These are phyloP conservation scores for Tuber aestivum DNA, from an alignment of 495 filamentous ascomycete genomes.

Conservation along the genomic window DNA sequence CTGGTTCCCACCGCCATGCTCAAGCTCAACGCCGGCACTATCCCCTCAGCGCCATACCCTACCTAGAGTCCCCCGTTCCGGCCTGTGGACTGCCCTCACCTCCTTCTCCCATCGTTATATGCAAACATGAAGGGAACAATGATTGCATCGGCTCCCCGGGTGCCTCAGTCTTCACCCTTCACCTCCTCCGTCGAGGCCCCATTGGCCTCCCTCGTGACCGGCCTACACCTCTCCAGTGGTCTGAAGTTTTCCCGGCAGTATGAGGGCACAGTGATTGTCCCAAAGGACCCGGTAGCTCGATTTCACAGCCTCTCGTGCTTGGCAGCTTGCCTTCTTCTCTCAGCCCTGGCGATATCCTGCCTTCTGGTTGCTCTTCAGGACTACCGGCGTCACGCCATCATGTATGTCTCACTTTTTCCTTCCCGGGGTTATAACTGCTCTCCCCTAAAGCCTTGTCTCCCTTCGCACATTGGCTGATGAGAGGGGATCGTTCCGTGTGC, in stretches of 20 bases:
- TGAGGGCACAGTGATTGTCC: constrained; percentile 27
- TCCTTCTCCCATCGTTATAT: not conserved
- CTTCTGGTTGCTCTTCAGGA: constrained; percentile 34
- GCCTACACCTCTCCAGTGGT: constrained; percentile 22
- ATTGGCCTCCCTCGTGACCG: constrained; percentile 36
- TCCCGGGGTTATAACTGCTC: not conserved
- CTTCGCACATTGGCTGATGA: constrained; percentile 10
- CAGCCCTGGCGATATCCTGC: constrained; percentile 25
- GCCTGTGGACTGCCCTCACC: not conserved
- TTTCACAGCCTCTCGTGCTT: constrained; percentile 29
- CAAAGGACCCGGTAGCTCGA: constrained; percentile 27
- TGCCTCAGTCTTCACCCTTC: constrained; percentile 36
- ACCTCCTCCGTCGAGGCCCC: constrained; percentile 38
- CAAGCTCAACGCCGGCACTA: not conserved
- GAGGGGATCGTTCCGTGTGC: constrained; percentile 6
- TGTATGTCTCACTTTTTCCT: constrained; percentile 31
- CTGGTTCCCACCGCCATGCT: not conserved
- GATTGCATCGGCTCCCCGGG: constrained; percentile 28
- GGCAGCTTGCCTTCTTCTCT: constrained; percentile 31
- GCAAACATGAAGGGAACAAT: constrained; percentile 35
- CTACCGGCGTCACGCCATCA: constrained; percentile 38
- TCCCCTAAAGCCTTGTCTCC: constrained; percentile 1
- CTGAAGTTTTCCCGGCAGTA: constrained; percentile 26
- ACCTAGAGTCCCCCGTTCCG: not conserved
- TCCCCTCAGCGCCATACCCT: not conserved